Percentiles rank a stretch among this genome's conserved stretches.
Conservation (phyloP, 768 basidiomycete genomes). For the Jaapia argillacea region DNA sequence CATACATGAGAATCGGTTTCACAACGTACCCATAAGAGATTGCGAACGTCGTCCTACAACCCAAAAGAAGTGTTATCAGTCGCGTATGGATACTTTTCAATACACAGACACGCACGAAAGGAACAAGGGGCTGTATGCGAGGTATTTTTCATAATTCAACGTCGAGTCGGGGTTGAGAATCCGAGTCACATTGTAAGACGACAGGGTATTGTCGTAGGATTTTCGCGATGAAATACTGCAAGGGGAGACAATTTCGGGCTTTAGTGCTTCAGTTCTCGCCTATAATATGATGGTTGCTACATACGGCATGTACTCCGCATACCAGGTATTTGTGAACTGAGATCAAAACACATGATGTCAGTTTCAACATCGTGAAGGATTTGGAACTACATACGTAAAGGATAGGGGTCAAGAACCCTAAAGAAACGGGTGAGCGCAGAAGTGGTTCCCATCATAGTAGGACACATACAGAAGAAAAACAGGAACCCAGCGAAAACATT, state of each 20-base stretch:
- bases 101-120: conserved; percentile 13
- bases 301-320: conserved; percentile 25
- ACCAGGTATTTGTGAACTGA: conserved; percentile 25
- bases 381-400: conserved; percentile 21
- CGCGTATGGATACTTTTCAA: no score
- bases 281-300: no score
- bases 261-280: no score
- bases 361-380: neutral
- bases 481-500: conserved; percentile 26
- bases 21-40: no score
- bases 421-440: neutral
- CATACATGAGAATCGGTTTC: no score
- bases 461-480: conserved; percentile 43
- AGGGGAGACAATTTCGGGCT: neutral
- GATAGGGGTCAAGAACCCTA: conserved; percentile 32
- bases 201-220: conserved; percentile 33
- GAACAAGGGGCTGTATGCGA: conserved; percentile 34
- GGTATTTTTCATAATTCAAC: conserved; percentile 27
- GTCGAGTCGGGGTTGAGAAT: conserved; percentile 26
- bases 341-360: no score
- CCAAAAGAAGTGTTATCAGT: no score
- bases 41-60: conserved; percentile 29
- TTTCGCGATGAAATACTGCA: conserved; percentile 23
- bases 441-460: neutral
- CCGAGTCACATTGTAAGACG: conserved; percentile 28